These are phyloP conservation scores for Ophiostoma angusticollis DNA, from an alignment of 2,329 filamentous ascomycete species.

Conservation along the genomic window DNA sequence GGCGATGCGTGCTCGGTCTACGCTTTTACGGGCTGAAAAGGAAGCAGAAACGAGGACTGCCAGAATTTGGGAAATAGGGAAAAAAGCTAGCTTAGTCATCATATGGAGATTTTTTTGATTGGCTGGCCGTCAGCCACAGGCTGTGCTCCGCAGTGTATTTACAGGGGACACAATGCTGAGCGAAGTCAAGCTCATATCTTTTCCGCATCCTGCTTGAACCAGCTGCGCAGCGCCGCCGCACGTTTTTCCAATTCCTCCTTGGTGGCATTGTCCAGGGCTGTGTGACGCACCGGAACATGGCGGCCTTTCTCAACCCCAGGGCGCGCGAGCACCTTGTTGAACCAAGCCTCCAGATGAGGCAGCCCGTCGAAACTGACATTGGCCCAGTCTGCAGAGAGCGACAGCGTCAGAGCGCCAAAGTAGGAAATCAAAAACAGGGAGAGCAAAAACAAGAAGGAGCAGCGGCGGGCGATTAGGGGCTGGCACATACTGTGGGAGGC, in stretches of 20 bases:
- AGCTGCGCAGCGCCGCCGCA: conserved; percentile 35
- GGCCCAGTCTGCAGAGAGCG: conserved; percentile 39
- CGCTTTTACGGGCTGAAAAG: too few species aligned
- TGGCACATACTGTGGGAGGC: conserved; percentile 31
- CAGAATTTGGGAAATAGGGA: too few species aligned
- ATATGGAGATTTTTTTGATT: too few species aligned
- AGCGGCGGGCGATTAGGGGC: conserved; percentile 33
- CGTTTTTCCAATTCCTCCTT: conserved; percentile 37
- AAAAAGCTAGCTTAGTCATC: too few species aligned
- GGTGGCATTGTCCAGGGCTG: conserved; percentile 33
- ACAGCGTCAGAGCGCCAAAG: too few species aligned
- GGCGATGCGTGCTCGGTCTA: too few species aligned
- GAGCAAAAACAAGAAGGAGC: background rate
- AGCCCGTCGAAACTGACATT: conserved; percentile 63
- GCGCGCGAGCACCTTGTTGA: conserved; percentile 54
- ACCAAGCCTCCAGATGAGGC: conserved; percentile 64
- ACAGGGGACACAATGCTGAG: too few species aligned
- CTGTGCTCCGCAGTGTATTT: too few species aligned
- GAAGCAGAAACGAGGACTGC: too few species aligned
- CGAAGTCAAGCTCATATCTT: too few species aligned
- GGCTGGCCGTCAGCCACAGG: too few species aligned
- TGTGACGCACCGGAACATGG: conserved; percentile 52
- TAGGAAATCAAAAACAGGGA: background rate
- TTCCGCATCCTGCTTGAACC: conserved; percentile 52
- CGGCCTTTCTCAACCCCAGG: conserved; percentile 62